Percentiles rank a stretch among this genome's conserved stretches.
phyloP scores from a whole-genome alignment of 306 rosid genomes.

The Erythrophleum fordii region DNA sequence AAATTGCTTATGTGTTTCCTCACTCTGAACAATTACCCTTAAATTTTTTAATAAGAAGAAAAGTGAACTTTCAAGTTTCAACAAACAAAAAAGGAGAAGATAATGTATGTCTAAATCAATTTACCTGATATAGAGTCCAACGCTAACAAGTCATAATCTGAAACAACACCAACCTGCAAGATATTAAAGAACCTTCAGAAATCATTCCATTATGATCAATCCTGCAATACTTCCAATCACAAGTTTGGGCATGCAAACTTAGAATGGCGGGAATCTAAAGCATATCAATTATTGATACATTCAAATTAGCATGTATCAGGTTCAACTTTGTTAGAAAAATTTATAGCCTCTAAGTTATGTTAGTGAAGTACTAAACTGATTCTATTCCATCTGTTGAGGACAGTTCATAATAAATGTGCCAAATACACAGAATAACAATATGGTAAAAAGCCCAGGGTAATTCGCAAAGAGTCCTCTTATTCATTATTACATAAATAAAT shows the following conservation, averaged over 20 bases:
- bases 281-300: background rate
- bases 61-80: slow-evolving; percentile 8
- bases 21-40: background rate
- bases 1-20: background rate
- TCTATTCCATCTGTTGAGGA: slow-evolving; percentile 17
- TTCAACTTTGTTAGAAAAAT: slow-evolving; percentile 22
- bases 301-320: slow-evolving; percentile 14
- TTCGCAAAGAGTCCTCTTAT: slow-evolving; percentile 16
- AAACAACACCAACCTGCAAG: slow-evolving; percentile 91
- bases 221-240: slow-evolving; percentile 10
- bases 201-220: slow-evolving; percentile 30
- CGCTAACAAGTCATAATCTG: slow-evolving; percentile 94
- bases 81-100: slow-evolving; percentile 25
- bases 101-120: slow-evolving; percentile 5
- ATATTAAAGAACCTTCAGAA: slow-evolving; percentile 34
- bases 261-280: slow-evolving; percentile 5
- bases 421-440: slow-evolving; percentile 9
- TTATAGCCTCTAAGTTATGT: background rate
- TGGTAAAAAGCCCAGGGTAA: background rate
- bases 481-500: slow-evolving; percentile 5
- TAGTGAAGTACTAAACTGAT: background rate
- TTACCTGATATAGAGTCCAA: slow-evolving; percentile 93
- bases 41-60: slow-evolving; percentile 20
- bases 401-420: background rate
- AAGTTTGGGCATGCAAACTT: slow-evolving; percentile 10